phyloP scores from a whole-genome alignment of 306 rosid genomes.

The Casuarina equisetifolia region DNA sequence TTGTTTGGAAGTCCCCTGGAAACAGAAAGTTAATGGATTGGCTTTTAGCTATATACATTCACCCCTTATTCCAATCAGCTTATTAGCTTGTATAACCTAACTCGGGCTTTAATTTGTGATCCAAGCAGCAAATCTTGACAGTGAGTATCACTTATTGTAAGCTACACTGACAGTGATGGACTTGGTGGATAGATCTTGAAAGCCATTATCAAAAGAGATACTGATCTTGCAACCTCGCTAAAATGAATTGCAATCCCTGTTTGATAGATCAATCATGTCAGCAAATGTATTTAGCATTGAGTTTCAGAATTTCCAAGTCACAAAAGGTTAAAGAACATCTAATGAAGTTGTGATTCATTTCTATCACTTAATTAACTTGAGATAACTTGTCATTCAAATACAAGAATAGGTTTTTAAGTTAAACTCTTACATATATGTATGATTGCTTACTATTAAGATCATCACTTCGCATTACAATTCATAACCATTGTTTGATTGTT shows the following conservation, averaged over 20 bases:
- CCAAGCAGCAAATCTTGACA: slow-evolving; percentile 12
- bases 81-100: slow-evolving; percentile 24
- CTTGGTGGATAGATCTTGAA: slow-evolving; percentile 5
- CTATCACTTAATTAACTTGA: too few relatives aligned
- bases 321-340: neutral
- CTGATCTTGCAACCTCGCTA: slow-evolving; percentile 14
- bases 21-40: neutral
- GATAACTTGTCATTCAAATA: too few relatives aligned
- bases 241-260: slow-evolving; percentile 13
- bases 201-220: neutral
- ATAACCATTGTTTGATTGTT: too few relatives aligned
- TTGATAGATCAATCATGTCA: slow-evolving; percentile 9
- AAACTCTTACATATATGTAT: too few relatives aligned
- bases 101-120: slow-evolving; percentile 22
- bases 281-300: slow-evolving; percentile 1
- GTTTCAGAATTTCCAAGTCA: neutral
- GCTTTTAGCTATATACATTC: slow-evolving; percentile 29
- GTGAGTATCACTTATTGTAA: neutral
- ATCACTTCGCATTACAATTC: too few relatives aligned
- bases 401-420: too few relatives aligned
- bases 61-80: slow-evolving; percentile 27
- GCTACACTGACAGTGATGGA: neutral
- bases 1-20: neutral
- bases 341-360: neutral
- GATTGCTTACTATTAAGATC: too few relatives aligned